These are phyloP conservation scores for Bipolaris bicolor DNA, from an alignment of 2,329 filamentous ascomycete genomes.

Conservation along the genomic window DNA sequence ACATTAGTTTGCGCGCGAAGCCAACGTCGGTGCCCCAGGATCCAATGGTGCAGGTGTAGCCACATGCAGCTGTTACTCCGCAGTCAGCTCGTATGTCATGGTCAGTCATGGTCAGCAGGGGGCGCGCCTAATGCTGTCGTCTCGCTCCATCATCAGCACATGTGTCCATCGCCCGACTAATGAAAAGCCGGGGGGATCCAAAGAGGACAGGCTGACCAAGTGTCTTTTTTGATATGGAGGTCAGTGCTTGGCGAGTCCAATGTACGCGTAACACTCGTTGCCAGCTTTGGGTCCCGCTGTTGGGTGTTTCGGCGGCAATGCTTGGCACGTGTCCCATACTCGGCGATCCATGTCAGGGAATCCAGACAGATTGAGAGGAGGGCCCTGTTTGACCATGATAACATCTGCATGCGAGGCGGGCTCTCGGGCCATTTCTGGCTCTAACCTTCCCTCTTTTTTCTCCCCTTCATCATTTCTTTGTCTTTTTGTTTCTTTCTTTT, in stretches of 20 bases:
- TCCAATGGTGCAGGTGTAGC: conserved; percentile 10
- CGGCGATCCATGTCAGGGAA: conserved; percentile 5
- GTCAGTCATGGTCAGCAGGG: not conserved
- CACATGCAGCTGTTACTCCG: conserved; percentile 2
- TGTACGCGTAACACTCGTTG: conserved; percentile 13
- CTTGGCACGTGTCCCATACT: conserved; percentile 12
- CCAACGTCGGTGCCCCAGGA: not conserved
- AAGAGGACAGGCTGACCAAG: not conserved
- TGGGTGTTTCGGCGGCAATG: conserved; percentile 12
- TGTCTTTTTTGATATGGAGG: not conserved
- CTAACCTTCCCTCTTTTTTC: not conserved
- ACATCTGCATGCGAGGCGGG: not conserved
- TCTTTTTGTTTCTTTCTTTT: not conserved
- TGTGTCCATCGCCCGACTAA: not conserved
- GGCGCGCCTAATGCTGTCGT: not conserved
- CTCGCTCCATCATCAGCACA: not conserved
- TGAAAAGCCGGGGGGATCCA: not conserved
- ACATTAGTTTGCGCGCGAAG: conserved; percentile 1
- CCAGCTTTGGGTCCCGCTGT: conserved; percentile 7
- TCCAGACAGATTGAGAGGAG: not conserved
- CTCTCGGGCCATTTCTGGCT: not conserved
- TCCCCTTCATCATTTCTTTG: not conserved
- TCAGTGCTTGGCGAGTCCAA: conserved; percentile 8
- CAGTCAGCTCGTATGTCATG: conserved; percentile 3
- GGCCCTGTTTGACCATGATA: conserved; percentile 2